Conservation (phyloP, 257 asterid species). For the Solanum tarijense region DNA sequence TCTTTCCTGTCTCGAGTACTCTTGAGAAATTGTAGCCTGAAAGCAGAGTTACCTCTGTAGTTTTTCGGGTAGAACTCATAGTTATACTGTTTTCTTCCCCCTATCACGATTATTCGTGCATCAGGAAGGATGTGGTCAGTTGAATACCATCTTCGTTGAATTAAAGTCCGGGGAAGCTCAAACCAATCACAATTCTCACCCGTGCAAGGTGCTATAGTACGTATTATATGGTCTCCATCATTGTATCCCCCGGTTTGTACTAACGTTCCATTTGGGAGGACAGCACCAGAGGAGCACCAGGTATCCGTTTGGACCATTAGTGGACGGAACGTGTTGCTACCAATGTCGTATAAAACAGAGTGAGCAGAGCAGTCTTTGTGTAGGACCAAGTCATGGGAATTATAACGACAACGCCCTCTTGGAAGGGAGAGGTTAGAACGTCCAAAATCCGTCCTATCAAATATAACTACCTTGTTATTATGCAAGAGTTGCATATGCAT, state of each 20-base stretch:
- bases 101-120: constrained; percentile 43
- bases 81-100: constrained; percentile 53
- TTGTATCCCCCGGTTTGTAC: constrained; percentile 50
- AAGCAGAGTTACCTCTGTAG: neutral
- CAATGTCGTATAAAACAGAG: constrained; percentile 42
- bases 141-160: constrained; percentile 53
- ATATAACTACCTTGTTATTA: constrained; percentile 30
- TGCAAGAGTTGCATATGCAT: neutral
- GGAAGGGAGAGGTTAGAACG: constrained; percentile 37
- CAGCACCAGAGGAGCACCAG: constrained; percentile 65
- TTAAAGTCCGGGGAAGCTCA: constrained; percentile 18
- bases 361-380: constrained; percentile 50
- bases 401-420: constrained; percentile 21
- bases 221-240: constrained; percentile 30
- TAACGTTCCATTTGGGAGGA: constrained; percentile 32
- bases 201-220: constrained; percentile 21
- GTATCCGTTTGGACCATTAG: constrained; percentile 40
- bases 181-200: constrained; percentile 36
- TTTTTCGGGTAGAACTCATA: constrained; percentile 42
- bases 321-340: neutral
- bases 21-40: constrained; percentile 30
- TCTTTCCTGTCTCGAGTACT: constrained; percentile 30
- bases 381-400: neutral
- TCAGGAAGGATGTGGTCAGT: constrained; percentile 58
- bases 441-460: constrained; percentile 35